Base-by-base conservation (phyloP, 2,329 filamentous ascomycete genomes). In the Talaromyces atroroseus region DNA sequence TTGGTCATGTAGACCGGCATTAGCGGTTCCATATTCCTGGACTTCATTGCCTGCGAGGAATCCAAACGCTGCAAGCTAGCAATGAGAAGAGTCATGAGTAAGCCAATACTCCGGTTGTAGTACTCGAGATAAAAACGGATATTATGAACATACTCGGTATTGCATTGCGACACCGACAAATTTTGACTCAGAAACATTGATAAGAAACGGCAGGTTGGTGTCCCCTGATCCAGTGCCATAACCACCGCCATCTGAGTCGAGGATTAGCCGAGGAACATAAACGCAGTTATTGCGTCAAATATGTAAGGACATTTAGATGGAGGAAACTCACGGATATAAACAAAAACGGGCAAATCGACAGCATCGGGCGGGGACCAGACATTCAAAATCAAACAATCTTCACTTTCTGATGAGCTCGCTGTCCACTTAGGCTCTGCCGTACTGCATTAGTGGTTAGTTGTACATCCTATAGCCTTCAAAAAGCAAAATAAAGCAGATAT, bases 1-100 rank as follows among this genome's bases (percentile, higher is more conserved):
- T 63, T 84, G 82, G 58, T 84, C 81, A 52, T 76, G 70, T 0
- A 82, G 67, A 2, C 74, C 80, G 8, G 73, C 75, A 61, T 83
- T 83, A 2, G 77, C 68, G 1, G 32, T 76, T 55, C 71, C 66
- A 12, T 64, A 59, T 50, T 52, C 2, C 8, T 76, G 68, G 45
- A 76, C 69, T n/a, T 67, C 76, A 38, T 72, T 72, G 29, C 71
- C 77, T 20, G 69, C 71, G 55, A 75, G 63, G 64, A 68, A 78
- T 1, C 76, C 76, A 59, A 78, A 73, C 4, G 73, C 74, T 65
- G 6, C 50, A 48, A 58, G 56, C 56, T 58, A 49, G n/a, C 11
- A 29, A 29, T 8, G 26, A 29, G 26, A 16, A 7, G 7, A 2
- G 14, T 8, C 14, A 12, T 6, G 11, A 21, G 2, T 45, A n/a